Percentiles rank a stretch among this genome's conserved stretches.
Conservation (phyloP, 1,284 basidiomycete species). For the Malassezia obtusa region DNA sequence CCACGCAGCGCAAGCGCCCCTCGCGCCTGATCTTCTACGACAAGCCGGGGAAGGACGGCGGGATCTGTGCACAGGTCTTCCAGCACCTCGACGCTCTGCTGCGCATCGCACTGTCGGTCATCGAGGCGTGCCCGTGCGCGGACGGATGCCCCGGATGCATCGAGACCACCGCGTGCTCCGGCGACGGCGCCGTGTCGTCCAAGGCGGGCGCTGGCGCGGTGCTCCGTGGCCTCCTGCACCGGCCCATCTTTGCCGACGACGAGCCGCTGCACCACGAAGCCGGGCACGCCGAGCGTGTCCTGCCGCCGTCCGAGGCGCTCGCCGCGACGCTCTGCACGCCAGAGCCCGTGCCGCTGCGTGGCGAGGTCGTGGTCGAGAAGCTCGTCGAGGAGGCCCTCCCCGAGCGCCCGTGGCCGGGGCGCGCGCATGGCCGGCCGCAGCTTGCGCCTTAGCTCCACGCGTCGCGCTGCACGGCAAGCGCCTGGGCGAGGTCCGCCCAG, state of each 20-base stretch:
- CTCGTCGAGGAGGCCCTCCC: background rate
- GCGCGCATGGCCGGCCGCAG: background rate
- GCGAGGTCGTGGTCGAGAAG: slow-evolving; percentile 1
- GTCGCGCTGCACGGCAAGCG: background rate
- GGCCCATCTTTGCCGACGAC: slow-evolving; percentile 4
- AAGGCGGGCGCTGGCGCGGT: slow-evolving; percentile 43
- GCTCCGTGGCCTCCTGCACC: slow-evolving; percentile 30
- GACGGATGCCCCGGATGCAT: slow-evolving; percentile 66
- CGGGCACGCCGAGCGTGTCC: background rate
- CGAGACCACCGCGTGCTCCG: slow-evolving; percentile 42
- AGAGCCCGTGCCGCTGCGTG: slow-evolving; percentile 1
- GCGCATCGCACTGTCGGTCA: slow-evolving; percentile 56
- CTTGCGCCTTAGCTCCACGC: background rate
- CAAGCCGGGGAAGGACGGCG: slow-evolving; percentile 60
- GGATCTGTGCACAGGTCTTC: slow-evolving; percentile 68
- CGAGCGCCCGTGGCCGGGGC: background rate
- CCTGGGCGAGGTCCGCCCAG: background rate
- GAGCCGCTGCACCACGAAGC: background rate
- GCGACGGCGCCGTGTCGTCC: slow-evolving; percentile 36
- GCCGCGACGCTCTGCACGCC: slow-evolving; percentile 13
- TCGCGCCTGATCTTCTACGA: slow-evolving; percentile 81
- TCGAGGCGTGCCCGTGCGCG: slow-evolving; percentile 62
- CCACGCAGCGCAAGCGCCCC: slow-evolving; percentile 62
- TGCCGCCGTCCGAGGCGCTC: background rate
- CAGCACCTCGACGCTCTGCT: slow-evolving; percentile 65